A percentile compares a stretch with the other conserved stretches of the same genome.
Evolutionary conservation across 2,329 filamentous ascomycete species (phyloP).

Genomic region (Rhynchosporium graminicola): DNA sequence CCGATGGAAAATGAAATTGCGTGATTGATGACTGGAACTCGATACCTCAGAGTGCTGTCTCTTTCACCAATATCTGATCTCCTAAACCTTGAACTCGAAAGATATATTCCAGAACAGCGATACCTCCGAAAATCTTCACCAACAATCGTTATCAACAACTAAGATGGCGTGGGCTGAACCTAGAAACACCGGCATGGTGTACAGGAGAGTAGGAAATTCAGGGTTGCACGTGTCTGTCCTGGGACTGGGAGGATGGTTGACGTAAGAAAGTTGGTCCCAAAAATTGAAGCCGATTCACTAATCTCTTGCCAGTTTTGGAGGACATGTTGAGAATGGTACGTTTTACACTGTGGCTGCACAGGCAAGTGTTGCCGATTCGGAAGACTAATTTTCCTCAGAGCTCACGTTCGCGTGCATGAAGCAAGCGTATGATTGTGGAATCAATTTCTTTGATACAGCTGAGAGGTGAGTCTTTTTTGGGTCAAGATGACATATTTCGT

Average conservation of each 20-base stretch:
- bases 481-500: too few species aligned
- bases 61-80: too few species aligned
- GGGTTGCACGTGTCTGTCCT: conserved; percentile 75
- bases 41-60: too few species aligned
- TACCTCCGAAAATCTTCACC: too few species aligned
- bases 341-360: too few species aligned
- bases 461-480: conserved; percentile 38
- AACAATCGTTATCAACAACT: too few species aligned
- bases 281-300: too few species aligned
- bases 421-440: conserved; percentile 56
- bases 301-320: conserved; percentile 46
- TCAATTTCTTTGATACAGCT: conserved; percentile 61
- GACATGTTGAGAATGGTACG: conserved; percentile 67
- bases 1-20: too few species aligned
- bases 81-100: too few species aligned
- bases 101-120: too few species aligned
- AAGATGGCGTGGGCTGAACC: too few species aligned
- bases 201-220: conserved; percentile 69
- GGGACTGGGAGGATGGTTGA: conserved; percentile 71
- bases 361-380: not conserved
- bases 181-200: conserved; percentile 55
- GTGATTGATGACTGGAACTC: too few species aligned
- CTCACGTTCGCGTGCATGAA: conserved; percentile 62
- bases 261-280: conserved; percentile 47
- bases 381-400: conserved; percentile 43